Base-by-base conservation (phyloP, 352 stramenopile genomes). In the Pythium rishiriense region DNA sequence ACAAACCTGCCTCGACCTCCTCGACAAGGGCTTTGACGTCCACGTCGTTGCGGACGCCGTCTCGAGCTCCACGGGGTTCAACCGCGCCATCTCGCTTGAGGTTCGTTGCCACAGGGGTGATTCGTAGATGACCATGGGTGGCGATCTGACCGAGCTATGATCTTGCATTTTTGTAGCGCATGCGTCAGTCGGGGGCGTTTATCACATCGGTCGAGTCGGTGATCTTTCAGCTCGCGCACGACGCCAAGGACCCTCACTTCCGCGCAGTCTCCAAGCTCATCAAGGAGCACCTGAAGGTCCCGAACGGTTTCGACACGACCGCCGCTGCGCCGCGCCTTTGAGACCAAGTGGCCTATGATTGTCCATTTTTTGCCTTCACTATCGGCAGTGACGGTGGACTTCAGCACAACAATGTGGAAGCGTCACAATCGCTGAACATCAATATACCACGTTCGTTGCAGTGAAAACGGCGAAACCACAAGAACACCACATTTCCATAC, bases 31-130 rank as follows among this genome's bases (percentile, higher is more conserved):
- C n/a, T 97, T 97, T 58, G 91, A 98, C 58, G 97, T 99, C 10
- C 97, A 99, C 76, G 78, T 99, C 11, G 84, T 99, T 64, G 88
- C 90, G 17, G 97, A 99, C 73, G 97, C 87, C 4, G 93, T 99
- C 5, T 99, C 94, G 37, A 96, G 85, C 72, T 90, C 81, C 25
- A 83, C 75, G 33, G 78, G 81, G 28, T 92, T 90, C 68, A 97
- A 98, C 70, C 88, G 97, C 48, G 83, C 90, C 46, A 87, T 98
- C 35, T 96, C 95, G 4, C 73, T 99, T 4, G 77, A 92, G 68
- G 79, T 88, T 62, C 49, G 66, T 39, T 47, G 11, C 14, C 14
- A 46, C 14, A 7, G 39, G 39, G n/a, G 39, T n/a, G 4, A 14
- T 46, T 46, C 4, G 39, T 22, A 21, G 19, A 28, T 50, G n/a